Conservation (phyloP, 129 eudicot genomes). For the Pittosporum tobira region DNA sequence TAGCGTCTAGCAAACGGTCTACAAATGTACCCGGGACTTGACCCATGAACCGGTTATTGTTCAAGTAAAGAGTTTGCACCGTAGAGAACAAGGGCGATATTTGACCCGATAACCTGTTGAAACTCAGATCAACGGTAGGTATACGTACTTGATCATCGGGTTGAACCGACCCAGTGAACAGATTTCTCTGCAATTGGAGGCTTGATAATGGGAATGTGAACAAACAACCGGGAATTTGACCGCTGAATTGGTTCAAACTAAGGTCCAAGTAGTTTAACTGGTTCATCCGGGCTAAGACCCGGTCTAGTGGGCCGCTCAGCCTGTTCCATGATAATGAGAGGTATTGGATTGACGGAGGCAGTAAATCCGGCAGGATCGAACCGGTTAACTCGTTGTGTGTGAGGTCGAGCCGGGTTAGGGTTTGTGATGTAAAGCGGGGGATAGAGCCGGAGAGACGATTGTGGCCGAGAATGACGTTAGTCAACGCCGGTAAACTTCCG, state of each 20-base stretch:
- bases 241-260: slow-evolving; percentile 71
- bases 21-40: slow-evolving; percentile 54
- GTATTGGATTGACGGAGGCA: slow-evolving; percentile 60
- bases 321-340: slow-evolving; percentile 73
- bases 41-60: slow-evolving; percentile 88
- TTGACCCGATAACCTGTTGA: slow-evolving; percentile 57
- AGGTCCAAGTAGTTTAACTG: slow-evolving; percentile 59
- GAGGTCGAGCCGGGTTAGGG: slow-evolving; percentile 50
- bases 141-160: slow-evolving; percentile 56
- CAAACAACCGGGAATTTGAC: slow-evolving; percentile 44
- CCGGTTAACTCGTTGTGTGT: slow-evolving; percentile 74
- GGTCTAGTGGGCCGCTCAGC: slow-evolving; percentile 53
- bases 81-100: slow-evolving; percentile 70
- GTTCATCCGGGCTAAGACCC: slow-evolving; percentile 34
- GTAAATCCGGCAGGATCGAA: slow-evolving; percentile 28
- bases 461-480: slow-evolving; percentile 52
- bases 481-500: slow-evolving; percentile 47
- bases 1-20: slow-evolving; percentile 58
- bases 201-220: slow-evolving; percentile 60
- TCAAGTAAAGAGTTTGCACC: slow-evolving; percentile 63
- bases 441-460: slow-evolving; percentile 47
- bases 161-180: slow-evolving; percentile 58
- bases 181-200: slow-evolving; percentile 66
- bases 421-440: slow-evolving; percentile 36
- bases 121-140: slow-evolving; percentile 71